Base-by-base conservation (phyloP, 805 yeast species). In the Yarrowia yakushimensis region DNA sequence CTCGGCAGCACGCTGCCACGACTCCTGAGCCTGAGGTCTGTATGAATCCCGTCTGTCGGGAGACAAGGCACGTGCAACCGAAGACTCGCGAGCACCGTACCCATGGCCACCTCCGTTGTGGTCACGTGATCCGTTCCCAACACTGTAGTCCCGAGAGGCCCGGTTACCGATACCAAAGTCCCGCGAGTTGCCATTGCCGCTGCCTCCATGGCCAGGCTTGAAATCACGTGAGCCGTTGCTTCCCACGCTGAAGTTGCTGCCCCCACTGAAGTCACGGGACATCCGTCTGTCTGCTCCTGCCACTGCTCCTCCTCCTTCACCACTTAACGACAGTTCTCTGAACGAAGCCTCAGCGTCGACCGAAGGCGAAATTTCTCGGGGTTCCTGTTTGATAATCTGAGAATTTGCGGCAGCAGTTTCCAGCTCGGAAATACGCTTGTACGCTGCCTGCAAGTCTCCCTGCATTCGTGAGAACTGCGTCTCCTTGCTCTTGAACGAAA, bases 1-100 rank as follows among this genome's bases (percentile, higher is more conserved):
- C 68, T 88, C 96, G 0, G 94, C 92, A 0, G 97, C 97, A 54
- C 93, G 82, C 67, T 81, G 83, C 97, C 97, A 91, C 67, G 33
- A 23, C 59, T 52, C 59, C 43, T 52, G 59, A 25, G 59, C 57
- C 41, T 48, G 57, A 9, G 57, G 57, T n/a, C 57, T 22, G 41
- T 48, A 48, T 34, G 57, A 48, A 34, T 48, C 57, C 33, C 57
- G 41, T 33, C 57, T 9, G 25, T 48, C 57, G 7, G 57, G 57
- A 22, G 57, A 48, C n/a, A 48, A 7, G n/a, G 57, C 30, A 33
- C 57, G 41, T 17, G 57, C 15, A 1, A 33, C 54, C 4, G 34
- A 12, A 17, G 54, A 33, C 25, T 45, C 52, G n/a, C 59, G 59
- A 7, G 42, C n/a, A 2, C 39, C 59, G n/a, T 8, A 34, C 15